Conservation (phyloP, 805 yeast genomes). For the Teunomyces barrocoloradensis region DNA sequence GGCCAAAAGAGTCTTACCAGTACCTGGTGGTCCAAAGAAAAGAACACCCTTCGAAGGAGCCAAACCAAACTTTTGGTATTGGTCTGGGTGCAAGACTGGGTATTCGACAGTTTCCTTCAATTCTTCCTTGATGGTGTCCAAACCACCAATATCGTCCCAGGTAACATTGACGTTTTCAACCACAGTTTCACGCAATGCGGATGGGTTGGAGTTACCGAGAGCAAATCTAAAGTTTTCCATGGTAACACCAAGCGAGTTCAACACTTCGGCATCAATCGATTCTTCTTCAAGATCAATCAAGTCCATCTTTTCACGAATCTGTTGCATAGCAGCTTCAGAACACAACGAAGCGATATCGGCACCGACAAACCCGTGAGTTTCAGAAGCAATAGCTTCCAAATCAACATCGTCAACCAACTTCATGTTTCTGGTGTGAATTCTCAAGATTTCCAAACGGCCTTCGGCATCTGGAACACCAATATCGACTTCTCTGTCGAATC, state of each 20-base stretch:
- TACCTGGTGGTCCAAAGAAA: slow-evolving; percentile 99
- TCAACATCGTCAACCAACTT: slow-evolving; percentile 93
- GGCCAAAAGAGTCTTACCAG: slow-evolving; percentile 97
- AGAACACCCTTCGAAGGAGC: slow-evolving; percentile 98
- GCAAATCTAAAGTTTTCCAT: slow-evolving; percentile 99
- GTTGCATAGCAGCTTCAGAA: slow-evolving; percentile 99
- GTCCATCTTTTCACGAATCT: slow-evolving; percentile 99
- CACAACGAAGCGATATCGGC: slow-evolving; percentile 97
- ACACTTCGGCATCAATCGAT: slow-evolving; percentile 94
- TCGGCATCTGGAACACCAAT: slow-evolving; percentile 96
- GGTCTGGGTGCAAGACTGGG: slow-evolving; percentile 98
- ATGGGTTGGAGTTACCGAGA: slow-evolving; percentile 95
- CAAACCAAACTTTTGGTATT: slow-evolving; percentile 95
- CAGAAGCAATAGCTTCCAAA: slow-evolving; percentile 91
- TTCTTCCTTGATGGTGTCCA: slow-evolving; percentile 93
- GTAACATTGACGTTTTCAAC: slow-evolving; percentile 98
- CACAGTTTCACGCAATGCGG: slow-evolving; percentile 98
- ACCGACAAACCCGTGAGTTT: slow-evolving; percentile 99
- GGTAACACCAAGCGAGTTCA: slow-evolving; percentile 94
- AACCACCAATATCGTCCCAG: slow-evolving; percentile 99
- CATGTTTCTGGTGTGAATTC: slow-evolving; percentile 99
- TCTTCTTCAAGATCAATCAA: slow-evolving; percentile 94
- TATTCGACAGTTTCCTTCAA: slow-evolving; percentile 98
- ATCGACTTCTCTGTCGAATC: slow-evolving; percentile 84
- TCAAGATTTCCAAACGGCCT: slow-evolving; percentile 93